Evolutionary conservation across 2,329 filamentous ascomycete genomes (phyloP).

Genomic region (Pyrenochaeta sp.): DNA sequence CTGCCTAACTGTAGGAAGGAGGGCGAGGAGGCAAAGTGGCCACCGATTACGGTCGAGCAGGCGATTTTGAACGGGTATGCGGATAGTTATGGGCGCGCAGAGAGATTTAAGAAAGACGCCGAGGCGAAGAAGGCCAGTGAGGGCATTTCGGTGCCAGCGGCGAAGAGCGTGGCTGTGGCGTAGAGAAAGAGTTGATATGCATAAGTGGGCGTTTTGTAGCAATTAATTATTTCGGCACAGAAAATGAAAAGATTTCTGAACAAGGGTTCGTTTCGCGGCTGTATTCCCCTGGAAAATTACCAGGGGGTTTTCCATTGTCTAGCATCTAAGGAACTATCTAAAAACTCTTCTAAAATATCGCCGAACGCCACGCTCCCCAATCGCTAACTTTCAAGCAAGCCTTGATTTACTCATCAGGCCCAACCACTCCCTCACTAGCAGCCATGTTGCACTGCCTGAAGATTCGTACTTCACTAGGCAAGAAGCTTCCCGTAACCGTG

Average conservation of each 20-base stretch:
- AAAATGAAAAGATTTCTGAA: too few relatives aligned
- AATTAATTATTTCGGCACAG: too few relatives aligned
- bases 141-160: constrained; percentile 2
- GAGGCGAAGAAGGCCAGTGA: constrained; percentile 23
- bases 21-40: constrained; percentile 49
- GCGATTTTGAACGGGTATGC: constrained; percentile 52
- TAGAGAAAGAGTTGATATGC: not conserved
- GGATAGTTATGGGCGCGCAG: constrained; percentile 53
- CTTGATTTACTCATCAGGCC: constrained; percentile 32
- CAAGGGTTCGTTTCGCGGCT: too few relatives aligned
- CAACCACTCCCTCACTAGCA: constrained; percentile 65
- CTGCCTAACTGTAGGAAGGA: constrained; percentile 51
- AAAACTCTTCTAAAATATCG: too few relatives aligned
- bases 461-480: constrained; percentile 73
- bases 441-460: constrained; percentile 84
- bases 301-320: too few relatives aligned
- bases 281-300: too few relatives aligned
- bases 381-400: too few relatives aligned
- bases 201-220: too few relatives aligned
- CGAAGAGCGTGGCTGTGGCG: constrained; percentile 25
- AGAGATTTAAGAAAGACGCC: constrained; percentile 50
- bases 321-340: too few relatives aligned
- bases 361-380: too few relatives aligned
- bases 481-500: constrained; percentile 77
- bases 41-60: constrained; percentile 53